A percentile compares a stretch with the other conserved stretches of the same genome.
phyloP scores from a whole-genome alignment of 768 basidiomycete species.

The Phaeotremella skinneri region DNA sequence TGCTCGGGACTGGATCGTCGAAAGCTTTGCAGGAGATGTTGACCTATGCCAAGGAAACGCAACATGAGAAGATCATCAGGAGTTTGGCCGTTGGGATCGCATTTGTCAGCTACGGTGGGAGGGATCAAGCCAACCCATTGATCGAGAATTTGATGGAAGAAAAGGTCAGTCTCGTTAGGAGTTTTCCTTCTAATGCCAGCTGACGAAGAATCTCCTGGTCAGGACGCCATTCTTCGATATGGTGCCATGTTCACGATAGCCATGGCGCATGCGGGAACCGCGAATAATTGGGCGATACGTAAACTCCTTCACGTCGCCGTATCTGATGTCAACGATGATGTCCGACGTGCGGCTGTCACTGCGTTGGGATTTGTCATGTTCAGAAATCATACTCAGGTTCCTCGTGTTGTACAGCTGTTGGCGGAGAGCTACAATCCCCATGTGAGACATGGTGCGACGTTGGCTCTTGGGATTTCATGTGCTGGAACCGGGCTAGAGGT shows the following conservation, averaged over 20 bases:
- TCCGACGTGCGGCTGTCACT: slow-evolving; percentile 92
- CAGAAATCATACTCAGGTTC: slow-evolving; percentile 94
- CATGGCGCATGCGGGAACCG: slow-evolving; percentile 92
- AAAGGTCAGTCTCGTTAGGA: slow-evolving; percentile 61
- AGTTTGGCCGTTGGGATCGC: slow-evolving; percentile 89
- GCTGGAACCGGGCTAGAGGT: slow-evolving; percentile 95
- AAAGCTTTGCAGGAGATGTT: slow-evolving; percentile 90
- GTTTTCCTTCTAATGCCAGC: slow-evolving; percentile 7
- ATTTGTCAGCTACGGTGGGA: slow-evolving; percentile 85
- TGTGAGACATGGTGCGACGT: slow-evolving; percentile 92
- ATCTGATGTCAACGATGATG: slow-evolving; percentile 96
- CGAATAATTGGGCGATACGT: slow-evolving; percentile 88
- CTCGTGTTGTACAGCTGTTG: slow-evolving; percentile 90
- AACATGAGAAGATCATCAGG: slow-evolving; percentile 98
- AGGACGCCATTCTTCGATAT: slow-evolving; percentile 96
- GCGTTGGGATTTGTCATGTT: slow-evolving; percentile 93
- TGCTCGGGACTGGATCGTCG: slow-evolving; percentile 86
- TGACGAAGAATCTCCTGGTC: slow-evolving; percentile 15
- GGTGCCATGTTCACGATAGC: slow-evolving; percentile 97
- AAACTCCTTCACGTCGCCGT: slow-evolving; percentile 92
- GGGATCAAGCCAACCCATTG: slow-evolving; percentile 86
- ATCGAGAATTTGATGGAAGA: slow-evolving; percentile 75
- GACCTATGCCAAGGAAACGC: slow-evolving; percentile 91
- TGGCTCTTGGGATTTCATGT: slow-evolving; percentile 94
- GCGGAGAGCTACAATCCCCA: slow-evolving; percentile 99